These are phyloP conservation scores for Sclerotinia borealis DNA, from an alignment of 2,329 filamentous ascomycete genomes.

Conservation along the genomic window DNA sequence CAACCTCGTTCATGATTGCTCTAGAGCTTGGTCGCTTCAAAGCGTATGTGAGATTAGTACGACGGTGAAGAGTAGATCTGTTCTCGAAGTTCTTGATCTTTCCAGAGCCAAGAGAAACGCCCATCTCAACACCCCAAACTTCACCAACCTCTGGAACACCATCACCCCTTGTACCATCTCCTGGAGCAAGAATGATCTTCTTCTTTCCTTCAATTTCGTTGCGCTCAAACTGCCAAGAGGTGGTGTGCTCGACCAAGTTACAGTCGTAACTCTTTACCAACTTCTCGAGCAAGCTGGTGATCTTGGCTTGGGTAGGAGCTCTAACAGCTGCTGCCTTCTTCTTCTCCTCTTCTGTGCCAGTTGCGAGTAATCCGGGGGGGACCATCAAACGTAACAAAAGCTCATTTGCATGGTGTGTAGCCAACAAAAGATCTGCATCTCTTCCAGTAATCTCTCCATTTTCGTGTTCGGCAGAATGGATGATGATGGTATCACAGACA, in stretches of 20 bases:
- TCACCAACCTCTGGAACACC: conserved; percentile 83
- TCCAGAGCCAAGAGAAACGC: conserved; percentile 81
- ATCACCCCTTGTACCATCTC: conserved; percentile 85
- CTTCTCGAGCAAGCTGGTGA: conserved; percentile 84
- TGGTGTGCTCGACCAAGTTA: conserved; percentile 95
- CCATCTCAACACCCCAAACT: conserved; percentile 97
- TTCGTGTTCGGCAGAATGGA: conserved; percentile 55
- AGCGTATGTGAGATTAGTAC: conserved; percentile 84
- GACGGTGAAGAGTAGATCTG: conserved; percentile 85
- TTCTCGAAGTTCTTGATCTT: conserved; percentile 92
- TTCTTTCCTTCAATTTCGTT: conserved; percentile 95
- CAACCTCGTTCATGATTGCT: conserved; percentile 86
- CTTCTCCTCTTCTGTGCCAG: conserved; percentile 90
- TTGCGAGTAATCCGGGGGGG: conserved; percentile 77
- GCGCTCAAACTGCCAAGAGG: conserved; percentile 91
- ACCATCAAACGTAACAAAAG: conserved; percentile 85
- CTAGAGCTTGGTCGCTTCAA: conserved; percentile 92
- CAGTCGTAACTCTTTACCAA: conserved; percentile 85
- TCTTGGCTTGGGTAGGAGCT: conserved; percentile 77
- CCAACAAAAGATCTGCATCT: conserved; percentile 79
- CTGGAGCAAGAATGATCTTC: conserved; percentile 89
- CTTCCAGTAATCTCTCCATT: conserved; percentile 65
- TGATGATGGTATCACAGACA: conserved; percentile 85
- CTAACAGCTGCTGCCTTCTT: conserved; percentile 81
- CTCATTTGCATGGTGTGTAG: conserved; percentile 94